phyloP scores from a whole-genome alignment of 805 yeast species.

The Starmera dryadoides region DNA sequence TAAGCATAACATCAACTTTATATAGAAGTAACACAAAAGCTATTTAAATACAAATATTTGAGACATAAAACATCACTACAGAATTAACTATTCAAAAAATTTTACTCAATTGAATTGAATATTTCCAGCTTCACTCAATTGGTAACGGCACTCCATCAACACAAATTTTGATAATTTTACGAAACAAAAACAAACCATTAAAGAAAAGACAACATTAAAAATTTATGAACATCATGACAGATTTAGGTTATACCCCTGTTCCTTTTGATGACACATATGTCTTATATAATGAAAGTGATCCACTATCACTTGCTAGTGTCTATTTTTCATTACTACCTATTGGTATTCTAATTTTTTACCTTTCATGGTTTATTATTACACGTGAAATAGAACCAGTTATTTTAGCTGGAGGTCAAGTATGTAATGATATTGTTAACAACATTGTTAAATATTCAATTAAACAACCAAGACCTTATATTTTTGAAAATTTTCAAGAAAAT shows the following conservation, averaged over 20 bases:
- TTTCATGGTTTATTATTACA: slow-evolving; percentile 76
- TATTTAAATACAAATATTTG: too few species aligned
- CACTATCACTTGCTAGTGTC: slow-evolving; percentile 54
- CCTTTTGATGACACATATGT: slow-evolving; percentile 88
- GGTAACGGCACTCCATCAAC: neutral
- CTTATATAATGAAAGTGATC: slow-evolving; percentile 62
- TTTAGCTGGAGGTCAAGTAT: slow-evolving; percentile 79
- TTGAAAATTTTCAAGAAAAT: slow-evolving; percentile 28
- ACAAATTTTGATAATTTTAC: too few species aligned
- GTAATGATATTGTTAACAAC: slow-evolving; percentile 67
- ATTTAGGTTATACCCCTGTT: slow-evolving; percentile 19
- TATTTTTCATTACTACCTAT: slow-evolving; percentile 78
- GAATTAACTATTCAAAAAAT: too few species aligned
- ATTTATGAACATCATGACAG: too few species aligned
- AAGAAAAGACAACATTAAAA: too few species aligned
- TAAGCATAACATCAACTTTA: too few species aligned
- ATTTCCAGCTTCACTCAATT: neutral
- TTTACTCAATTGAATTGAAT: too few species aligned
- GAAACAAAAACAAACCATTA: neutral
- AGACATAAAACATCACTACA: too few species aligned
- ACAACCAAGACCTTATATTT: slow-evolving; percentile 65
- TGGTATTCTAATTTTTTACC: slow-evolving; percentile 65
- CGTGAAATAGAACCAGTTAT: slow-evolving; percentile 83
- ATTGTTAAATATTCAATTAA: slow-evolving; percentile 54
- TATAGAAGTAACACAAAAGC: too few species aligned